These are phyloP conservation scores for Chrysosporium keratinophilum DNA, from an alignment of 2,329 filamentous ascomycete genomes.

Conservation along the genomic window DNA sequence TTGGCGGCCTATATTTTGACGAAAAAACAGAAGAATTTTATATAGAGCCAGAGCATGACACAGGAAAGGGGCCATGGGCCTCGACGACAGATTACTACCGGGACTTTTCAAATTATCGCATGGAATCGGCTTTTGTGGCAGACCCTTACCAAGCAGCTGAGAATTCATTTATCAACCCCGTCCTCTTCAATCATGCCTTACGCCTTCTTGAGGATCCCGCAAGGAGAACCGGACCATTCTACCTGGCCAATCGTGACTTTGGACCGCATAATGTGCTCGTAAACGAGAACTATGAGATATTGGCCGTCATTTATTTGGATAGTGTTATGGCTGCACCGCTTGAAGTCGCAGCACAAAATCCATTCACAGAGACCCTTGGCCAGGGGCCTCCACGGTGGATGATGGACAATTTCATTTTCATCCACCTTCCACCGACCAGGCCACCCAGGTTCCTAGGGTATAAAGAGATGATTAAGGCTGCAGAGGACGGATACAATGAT, in stretches of 20 bases:
- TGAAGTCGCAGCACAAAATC: slow-evolving; percentile 11
- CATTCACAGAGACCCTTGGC: slow-evolving; percentile 2
- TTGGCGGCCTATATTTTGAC: slow-evolving; percentile 3
- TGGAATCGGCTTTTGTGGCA: neutral
- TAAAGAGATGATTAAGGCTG: neutral
- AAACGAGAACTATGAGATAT: slow-evolving; percentile 15
- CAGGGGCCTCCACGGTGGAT: neutral
- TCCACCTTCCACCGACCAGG: neutral
- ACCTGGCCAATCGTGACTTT: slow-evolving; percentile 14
- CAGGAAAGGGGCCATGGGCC: slow-evolving; percentile 3
- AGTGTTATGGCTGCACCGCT: slow-evolving; percentile 14
- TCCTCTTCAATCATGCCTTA: neutral
- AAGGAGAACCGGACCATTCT: slow-evolving; percentile 11
- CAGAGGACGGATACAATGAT: neutral
- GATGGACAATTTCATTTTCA: neutral
- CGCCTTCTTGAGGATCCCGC: neutral
- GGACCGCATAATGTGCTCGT: slow-evolving; percentile 16
- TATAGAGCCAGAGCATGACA: slow-evolving; percentile 2
- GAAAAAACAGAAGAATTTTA: neutral
- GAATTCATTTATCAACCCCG: slow-evolving; percentile 1
- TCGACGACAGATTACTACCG: slow-evolving; percentile 4
- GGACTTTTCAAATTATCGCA: slow-evolving; percentile 6
- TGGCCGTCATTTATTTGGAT: slow-evolving; percentile 16
- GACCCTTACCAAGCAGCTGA: neutral
- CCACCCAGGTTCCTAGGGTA: neutral